A percentile compares a stretch with the other conserved stretches of the same genome.
Conservation (phyloP, 2,329 filamentous ascomycete genomes). For the Mycosphaerelloides madeirae region DNA sequence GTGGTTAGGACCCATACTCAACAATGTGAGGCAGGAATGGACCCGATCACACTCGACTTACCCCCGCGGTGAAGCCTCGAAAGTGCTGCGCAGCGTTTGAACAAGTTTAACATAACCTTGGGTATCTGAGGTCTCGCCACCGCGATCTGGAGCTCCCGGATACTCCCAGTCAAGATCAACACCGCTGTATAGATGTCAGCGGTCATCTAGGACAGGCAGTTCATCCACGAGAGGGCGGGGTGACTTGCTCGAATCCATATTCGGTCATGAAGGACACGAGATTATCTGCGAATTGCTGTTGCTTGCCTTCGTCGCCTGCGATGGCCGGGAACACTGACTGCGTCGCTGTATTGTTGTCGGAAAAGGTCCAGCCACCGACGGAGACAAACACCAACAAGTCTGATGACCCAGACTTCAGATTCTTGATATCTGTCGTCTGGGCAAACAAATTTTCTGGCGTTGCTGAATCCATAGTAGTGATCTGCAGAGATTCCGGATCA, state of each 20-base stretch:
- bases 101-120: slow-evolving; percentile 36
- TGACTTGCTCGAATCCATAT: slow-evolving; percentile 6
- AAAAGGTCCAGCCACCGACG: slow-evolving; percentile 43
- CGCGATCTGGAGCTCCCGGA: slow-evolving; percentile 31
- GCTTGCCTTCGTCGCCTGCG: neutral
- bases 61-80: slow-evolving; percentile 5
- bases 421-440: slow-evolving; percentile 24
- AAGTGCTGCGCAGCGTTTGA: slow-evolving; percentile 35
- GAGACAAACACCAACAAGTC: slow-evolving; percentile 37
- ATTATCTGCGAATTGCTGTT: slow-evolving; percentile 1
- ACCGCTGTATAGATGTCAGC: no score
- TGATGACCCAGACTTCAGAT: slow-evolving; percentile 28
- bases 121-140: slow-evolving; percentile 35
- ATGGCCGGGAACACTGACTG: slow-evolving; percentile 4
- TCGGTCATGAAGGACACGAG: slow-evolving; percentile 9
- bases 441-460: slow-evolving; percentile 21
- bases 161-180: no score
- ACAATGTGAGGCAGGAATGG: no score
- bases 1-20: no score
- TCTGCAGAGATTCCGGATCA: slow-evolving; percentile 17
- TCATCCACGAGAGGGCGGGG: no score
- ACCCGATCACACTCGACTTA: no score
- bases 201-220: no score
- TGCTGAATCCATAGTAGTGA: slow-evolving; percentile 24
- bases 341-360: slow-evolving; percentile 29